Evolutionary conservation across 169 alveolate species (phyloP), one percentile per base, ranked within the genome.

Genomic region (Besnoitia besnoiti): DNA sequence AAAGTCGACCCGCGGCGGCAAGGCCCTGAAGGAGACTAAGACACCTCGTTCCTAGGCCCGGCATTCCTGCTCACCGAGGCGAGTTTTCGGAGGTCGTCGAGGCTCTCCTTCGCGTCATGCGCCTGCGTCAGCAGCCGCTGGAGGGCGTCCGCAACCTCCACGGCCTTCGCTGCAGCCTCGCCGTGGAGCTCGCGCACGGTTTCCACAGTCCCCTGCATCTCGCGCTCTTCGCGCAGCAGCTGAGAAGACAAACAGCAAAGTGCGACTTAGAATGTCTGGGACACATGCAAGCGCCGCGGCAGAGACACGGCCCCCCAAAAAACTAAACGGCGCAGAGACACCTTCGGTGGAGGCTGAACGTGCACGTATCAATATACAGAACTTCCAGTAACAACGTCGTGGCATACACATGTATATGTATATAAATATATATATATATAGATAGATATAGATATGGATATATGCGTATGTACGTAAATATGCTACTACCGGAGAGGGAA

Each of bases 161-260:
- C 80, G 46, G 80, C 80, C 80, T 67, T 67, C 44, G 80, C n/a
- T 5, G 80, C 80, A 1, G 80, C 44, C 80, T 67, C 80, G 3
- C 47, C 44, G 80, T 67, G 80, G 44, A 67, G 42, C 7, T 67
- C 80, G 3, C 21, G 80, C 24, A 35, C 80, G 7, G 80, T 67
- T 24, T 35, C 44, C 10, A 33, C 80, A 16, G n/a, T 67, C 10
- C 80, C 42, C 80, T 30, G 46, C 80, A 67, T 7, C 44, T 67
- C 80, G 14, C 80, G 80, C 80, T 67, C 80, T 42, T 67, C 80
- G 46, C 44, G 46, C 80, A 30, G 80, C 80, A 67, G 80, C 80
- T 67, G 80, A 16, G n/a, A n/a, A 30, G 35, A 61, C 76, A 19
- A n/a, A 14, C 46, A 24, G n/a, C 40, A 67, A n/a, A 35, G 42